Percentiles rank a stretch among this genome's conserved stretches.
phyloP scores from a whole-genome alignment of 1,284 basidiomycete genomes.

The Cutaneotrichosporon sp. region DNA sequence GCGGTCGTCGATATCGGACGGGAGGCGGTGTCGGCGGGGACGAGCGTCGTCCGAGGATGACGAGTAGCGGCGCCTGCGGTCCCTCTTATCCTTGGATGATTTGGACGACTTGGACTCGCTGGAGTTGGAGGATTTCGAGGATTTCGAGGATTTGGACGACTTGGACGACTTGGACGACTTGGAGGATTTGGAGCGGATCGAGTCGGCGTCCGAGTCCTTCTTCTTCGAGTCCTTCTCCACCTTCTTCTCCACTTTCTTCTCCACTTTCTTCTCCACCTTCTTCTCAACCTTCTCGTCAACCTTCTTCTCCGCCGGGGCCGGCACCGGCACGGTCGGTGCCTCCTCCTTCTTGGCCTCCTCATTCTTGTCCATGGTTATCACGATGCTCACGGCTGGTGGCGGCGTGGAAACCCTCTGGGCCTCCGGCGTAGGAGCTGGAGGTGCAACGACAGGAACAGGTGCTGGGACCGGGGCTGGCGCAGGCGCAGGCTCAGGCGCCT shows the following conservation, averaged over 20 bases:
- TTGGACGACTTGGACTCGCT: neutral
- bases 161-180: slow-evolving; percentile 1
- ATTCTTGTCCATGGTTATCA: slow-evolving; percentile 2
- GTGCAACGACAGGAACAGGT: neutral
- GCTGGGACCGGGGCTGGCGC: neutral
- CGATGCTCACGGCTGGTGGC: neutral
- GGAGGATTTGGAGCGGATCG: neutral
- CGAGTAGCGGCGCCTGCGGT: neutral
- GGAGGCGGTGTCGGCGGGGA: neutral
- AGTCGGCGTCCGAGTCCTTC: neutral
- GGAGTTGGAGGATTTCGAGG: neutral
- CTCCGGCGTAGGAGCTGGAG: neutral
- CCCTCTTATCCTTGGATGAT: neutral
- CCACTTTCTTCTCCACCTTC: neutral
- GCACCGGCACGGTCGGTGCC: neutral
- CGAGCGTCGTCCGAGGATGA: neutral
- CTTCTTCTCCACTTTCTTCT: slow-evolving; percentile 4
- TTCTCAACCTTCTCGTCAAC: neutral
- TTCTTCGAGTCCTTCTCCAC: neutral
- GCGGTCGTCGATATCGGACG: slow-evolving; percentile 5
- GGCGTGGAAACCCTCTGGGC: neutral
- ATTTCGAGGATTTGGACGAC: neutral
- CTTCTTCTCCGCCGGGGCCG: neutral
- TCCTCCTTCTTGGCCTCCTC: slow-evolving; percentile 4
- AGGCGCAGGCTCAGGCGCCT: neutral